A percentile compares a stretch with the other conserved stretches of the same genome.
Evolutionary conservation across 2,329 filamentous ascomycete species (phyloP).

Genomic region (Trematosphaeria pertusa): DNA sequence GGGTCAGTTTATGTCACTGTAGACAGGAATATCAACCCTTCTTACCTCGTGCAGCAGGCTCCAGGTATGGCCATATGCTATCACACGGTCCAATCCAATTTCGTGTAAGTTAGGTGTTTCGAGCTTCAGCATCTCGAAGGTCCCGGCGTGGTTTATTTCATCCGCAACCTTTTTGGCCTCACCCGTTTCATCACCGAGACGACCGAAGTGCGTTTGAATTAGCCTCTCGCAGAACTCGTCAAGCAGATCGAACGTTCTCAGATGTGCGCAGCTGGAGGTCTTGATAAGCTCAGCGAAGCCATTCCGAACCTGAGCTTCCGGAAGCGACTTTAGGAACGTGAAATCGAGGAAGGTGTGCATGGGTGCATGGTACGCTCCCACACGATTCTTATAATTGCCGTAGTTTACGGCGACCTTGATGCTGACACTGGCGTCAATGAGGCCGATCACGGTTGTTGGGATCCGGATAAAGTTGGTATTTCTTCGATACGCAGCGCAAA

Average conservation of each 20-base stretch:
- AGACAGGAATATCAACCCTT: not conserved
- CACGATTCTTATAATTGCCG: slow-evolving; percentile 76
- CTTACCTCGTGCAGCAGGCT: slow-evolving; percentile 68
- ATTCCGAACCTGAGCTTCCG: slow-evolving; percentile 72
- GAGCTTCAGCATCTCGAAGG: slow-evolving; percentile 75
- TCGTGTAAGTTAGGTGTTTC: slow-evolving; percentile 78
- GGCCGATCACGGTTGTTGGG: slow-evolving; percentile 75
- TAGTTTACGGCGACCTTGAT: slow-evolving; percentile 84
- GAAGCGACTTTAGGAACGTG: slow-evolving; percentile 72
- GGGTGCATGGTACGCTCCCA: slow-evolving; percentile 76
- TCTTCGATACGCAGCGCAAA: slow-evolving; percentile 73
- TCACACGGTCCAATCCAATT: slow-evolving; percentile 74
- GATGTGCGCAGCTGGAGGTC: slow-evolving; percentile 74
- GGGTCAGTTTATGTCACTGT: slow-evolving; percentile 12
- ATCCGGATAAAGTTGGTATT: slow-evolving; percentile 78
- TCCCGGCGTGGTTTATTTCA: slow-evolving; percentile 71
- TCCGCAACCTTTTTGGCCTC: slow-evolving; percentile 69
- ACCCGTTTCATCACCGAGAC: slow-evolving; percentile 60
- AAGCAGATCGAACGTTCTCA: slow-evolving; percentile 70
- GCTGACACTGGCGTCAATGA: slow-evolving; percentile 77
- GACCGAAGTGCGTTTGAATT: slow-evolving; percentile 70
- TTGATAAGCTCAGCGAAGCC: slow-evolving; percentile 79
- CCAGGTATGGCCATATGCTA: slow-evolving; percentile 79
- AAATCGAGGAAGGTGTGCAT: slow-evolving; percentile 77
- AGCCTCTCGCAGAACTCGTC: slow-evolving; percentile 74